Conservation (phyloP, 1,139 yeast species). For the Hansenula anomala region DNA sequence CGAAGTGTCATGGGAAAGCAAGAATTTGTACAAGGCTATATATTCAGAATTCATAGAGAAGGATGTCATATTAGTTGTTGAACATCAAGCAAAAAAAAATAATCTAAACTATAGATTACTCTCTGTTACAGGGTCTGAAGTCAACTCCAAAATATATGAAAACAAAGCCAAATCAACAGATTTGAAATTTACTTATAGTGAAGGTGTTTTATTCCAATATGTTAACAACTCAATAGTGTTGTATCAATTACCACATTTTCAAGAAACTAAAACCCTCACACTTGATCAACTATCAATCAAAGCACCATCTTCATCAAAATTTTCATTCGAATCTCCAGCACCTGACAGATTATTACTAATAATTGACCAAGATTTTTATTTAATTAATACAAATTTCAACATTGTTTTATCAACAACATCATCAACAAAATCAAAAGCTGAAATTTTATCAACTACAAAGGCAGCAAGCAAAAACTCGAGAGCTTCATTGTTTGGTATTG, state of each 20-base stretch:
- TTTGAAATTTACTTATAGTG: conserved; percentile 12
- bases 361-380: conserved; percentile 25
- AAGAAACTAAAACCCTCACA: conserved; percentile 18
- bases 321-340: conserved; percentile 25
- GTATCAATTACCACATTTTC: conserved; percentile 27
- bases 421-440: conserved; percentile 17
- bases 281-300: conserved; percentile 18
- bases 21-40: conserved; percentile 10
- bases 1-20: conserved; percentile 10
- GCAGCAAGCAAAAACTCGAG: conserved; percentile 3
- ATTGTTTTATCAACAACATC: conserved; percentile 32
- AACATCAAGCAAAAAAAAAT: conserved; percentile 26
- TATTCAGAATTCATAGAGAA: conserved; percentile 15
- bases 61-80: conserved; percentile 16
- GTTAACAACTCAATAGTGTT: conserved; percentile 9
- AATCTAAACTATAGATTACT: conserved; percentile 38
- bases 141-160: conserved; percentile 21
- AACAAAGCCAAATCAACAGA: conserved; percentile 3
- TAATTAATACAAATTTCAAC: conserved; percentile 38
- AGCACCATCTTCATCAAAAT: conserved; percentile 3
- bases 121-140: conserved; percentile 23
- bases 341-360: conserved; percentile 34
- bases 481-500: conserved; percentile 12
- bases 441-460: conserved; percentile 9
- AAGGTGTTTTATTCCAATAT: conserved; percentile 18